Evolutionary conservation across 805 yeast genomes (phyloP), one percentile per base, ranked within the genome.

Genomic region (Cyberlindnera xishuangbannaensis): DNA sequence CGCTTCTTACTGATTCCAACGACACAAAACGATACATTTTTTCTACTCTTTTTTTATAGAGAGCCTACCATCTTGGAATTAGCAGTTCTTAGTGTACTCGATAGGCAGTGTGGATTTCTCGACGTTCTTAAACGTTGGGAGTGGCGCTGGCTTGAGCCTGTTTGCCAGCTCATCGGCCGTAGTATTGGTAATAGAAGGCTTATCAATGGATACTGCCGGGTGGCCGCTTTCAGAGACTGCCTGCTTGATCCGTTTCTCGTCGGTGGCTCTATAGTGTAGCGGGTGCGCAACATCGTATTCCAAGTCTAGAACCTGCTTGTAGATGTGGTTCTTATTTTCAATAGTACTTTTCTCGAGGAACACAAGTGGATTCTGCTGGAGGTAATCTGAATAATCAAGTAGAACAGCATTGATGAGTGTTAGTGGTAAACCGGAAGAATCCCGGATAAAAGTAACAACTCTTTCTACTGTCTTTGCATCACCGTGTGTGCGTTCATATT

Each of bases 51-150:
- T 11, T 27, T 20, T 34, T 25, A n/a, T n/a, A n/a, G n/a, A n/a
- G n/a, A n/a, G n/a, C n/a, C n/a, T n/a, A n/a, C n/a, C n/a, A n/a
- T n/a, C n/a, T n/a, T n/a, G n/a, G n/a, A n/a, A n/a, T n/a, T n/a
- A n/a, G n/a, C 37, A 38, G 15, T 46, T 37, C 15, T 37, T 16
- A 7, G 61, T 60, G 41, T 69, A 71, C 22, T 61, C 64, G 1
- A 72, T 59, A 10, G 71, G 60, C 15, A 62, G 58, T 34, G 62
- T 61, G 5, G 83, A 81, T 50, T 73, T 76, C 43, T 82, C 88
- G 7, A 78, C 75, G 48, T 77, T 76, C 41, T 67, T 72, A 52
- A 78, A 78, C 5, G 66, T 60, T 2, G 88, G 90, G 15, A 76
- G 37, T 2, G 56, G 44, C 6, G 66, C 59, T 1, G 56, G 50